A percentile compares a stretch with the other conserved stretches of the same genome.
Evolutionary conservation across 176 grass and related monocot genomes (phyloP).

Genomic region (Bromus sterilis): DNA sequence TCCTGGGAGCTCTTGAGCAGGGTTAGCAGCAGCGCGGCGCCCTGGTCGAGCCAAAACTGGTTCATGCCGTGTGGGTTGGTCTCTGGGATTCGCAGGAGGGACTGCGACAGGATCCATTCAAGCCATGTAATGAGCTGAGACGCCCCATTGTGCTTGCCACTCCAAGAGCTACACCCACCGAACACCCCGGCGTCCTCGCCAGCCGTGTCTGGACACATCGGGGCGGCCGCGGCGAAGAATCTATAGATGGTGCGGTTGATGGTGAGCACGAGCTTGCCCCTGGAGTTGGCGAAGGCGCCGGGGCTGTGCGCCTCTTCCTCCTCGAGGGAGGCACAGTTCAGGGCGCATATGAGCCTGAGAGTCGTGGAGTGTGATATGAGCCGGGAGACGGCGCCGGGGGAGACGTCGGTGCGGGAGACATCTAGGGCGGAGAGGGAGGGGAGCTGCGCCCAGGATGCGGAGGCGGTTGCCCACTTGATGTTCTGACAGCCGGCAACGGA

Average conservation of each 20-base stretch:
- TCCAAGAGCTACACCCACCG: constrained; percentile 36
- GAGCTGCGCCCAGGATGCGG: constrained; percentile 42
- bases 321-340: constrained; percentile 47
- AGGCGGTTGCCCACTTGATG: constrained; percentile 52
- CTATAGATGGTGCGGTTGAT: constrained; percentile 44
- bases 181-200: constrained; percentile 38
- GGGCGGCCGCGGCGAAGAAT: constrained; percentile 22
- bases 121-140: constrained; percentile 68
- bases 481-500: constrained; percentile 55
- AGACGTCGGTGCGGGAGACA: constrained; percentile 58
- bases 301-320: constrained; percentile 55
- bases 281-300: constrained; percentile 51
- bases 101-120: constrained; percentile 81
- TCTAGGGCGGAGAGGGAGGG: constrained; percentile 50
- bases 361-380: constrained; percentile 42
- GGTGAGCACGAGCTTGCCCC: constrained; percentile 75
- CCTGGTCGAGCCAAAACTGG: constrained; percentile 89
- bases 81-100: constrained; percentile 73
- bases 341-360: constrained; percentile 34
- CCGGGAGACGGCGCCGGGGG: constrained; percentile 35
- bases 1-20: constrained; percentile 72
- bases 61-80: constrained; percentile 70
- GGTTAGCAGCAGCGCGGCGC: constrained; percentile 60
- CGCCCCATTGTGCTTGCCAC: constrained; percentile 33
- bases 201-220: constrained; percentile 27